Base-by-base conservation (phyloP, 805 yeast genomes). In the Yarrowia alimentaria region DNA sequence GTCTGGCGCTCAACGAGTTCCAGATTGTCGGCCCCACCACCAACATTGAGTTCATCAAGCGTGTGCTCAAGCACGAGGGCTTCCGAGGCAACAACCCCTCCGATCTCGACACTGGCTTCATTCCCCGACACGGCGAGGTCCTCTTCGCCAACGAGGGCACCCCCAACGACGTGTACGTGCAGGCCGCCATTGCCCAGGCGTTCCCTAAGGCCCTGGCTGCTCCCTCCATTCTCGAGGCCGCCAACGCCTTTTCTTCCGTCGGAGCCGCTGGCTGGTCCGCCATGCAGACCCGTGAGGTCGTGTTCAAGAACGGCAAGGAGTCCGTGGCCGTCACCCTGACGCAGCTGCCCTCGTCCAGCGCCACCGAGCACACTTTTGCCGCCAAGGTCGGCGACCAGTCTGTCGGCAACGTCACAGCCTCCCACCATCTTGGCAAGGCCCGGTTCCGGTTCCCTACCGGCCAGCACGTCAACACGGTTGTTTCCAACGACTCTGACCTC, bases 11-110 rank as follows among this genome's bases (percentile, higher is more conserved):
- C 13, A 57, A 56, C 22, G 61, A 60, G 50, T 57, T 61, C 20
- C 64, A 63, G 50, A 58, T 63, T 20, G 66, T 61, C 16, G 67
- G 67, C 4, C 67, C 67, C 14, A 57, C 56, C 29, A 63, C 67
- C 12, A 63, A 63, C 52, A 57, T 61, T 48, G 66, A 63, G 55
- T 63, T 63, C 53, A 52, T 63, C 53, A 60, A 61, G 55, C 55
- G 64, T 17, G 61, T 63, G 17, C 56, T 59, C 20, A 47, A 42
- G 20, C 58, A 57, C 35, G 56, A 56, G 11, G 57, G 58, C 12
- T 63, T 63, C 37, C 60, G 56, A 16, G 61, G 64, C 2, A 58
- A 63, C 31, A 45, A 56, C 22, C 67, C 67, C 4, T 8, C 50
- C 10, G 63, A 56, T 6, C 57, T 63, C 13, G 67, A 63, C 24